Base-by-base conservation (phyloP, 768 basidiomycete genomes). In the Phaffia australis region DNA sequence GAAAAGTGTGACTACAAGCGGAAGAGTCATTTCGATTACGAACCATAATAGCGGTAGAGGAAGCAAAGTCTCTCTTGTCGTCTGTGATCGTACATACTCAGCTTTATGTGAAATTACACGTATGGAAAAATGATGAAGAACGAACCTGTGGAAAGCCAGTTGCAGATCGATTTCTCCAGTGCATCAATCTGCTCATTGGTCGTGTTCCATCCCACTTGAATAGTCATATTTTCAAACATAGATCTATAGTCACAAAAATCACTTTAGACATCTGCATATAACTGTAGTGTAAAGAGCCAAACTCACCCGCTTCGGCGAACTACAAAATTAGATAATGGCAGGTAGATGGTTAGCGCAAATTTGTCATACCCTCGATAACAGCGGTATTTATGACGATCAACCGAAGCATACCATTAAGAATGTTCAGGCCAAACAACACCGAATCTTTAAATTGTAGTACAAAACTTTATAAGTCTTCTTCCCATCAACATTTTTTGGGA, bases 141-240 rank as follows among this genome's bases (percentile, higher is more conserved):
- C 35, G 35, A 42, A 42, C 35, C 35, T 42, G 84, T 87, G 32
- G 81, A 79, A 14, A 89, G 80, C 88, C 88, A 89, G 51, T 83
- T 81, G 68, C 88, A 88, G 67, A 89, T 74, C 59, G 77, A 78
- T 64, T 80, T 80, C 73, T 87, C 85, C 6, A 89, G 80, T 29
- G 79, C 80, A 70, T 89, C 87, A 0, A 89, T 74, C 75, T 42
- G 25, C 55, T 80, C 81, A 35, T 86, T 74, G 1, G 87, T 84
- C 2, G 87, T 89, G 15, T 81, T 81, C 87, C 87, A 89, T 21
- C 83, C 82, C 29, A 89, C 79, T 72, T 87, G 85, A 79, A 88
- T 81, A 9, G 83, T 83, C 57, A 85, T 73, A 63, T 76, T 80
- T 74, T 88, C 87, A 15, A 79, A 82, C 56, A 57, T 57, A 29